phyloP scores from a whole-genome alignment of 164 flowering plant genomes.

The Sedum album region DNA sequence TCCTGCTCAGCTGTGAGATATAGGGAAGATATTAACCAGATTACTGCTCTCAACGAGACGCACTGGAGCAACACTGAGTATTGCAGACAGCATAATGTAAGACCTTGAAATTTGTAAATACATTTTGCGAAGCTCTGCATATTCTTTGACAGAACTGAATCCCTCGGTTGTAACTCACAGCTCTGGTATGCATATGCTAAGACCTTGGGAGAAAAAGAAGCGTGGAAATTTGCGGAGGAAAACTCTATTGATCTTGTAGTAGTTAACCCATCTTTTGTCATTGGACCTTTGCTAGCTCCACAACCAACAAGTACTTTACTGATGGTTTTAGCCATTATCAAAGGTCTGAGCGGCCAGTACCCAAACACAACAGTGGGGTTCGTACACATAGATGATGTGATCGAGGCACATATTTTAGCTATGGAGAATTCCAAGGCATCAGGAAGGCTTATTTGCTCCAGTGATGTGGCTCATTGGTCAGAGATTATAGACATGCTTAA shows the following conservation, averaged over 20 bases:
- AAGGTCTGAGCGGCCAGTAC: conserved; percentile 58
- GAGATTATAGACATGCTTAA: conserved; percentile 68
- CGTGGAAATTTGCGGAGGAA: conserved; percentile 58
- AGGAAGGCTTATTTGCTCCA: conserved; percentile 78
- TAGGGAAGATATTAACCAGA: conserved; percentile 44
- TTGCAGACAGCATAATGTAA: conserved; percentile 71
- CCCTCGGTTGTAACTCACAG: conserved; percentile 23
- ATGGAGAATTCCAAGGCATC: conserved; percentile 75
- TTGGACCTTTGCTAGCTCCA: conserved; percentile 80
- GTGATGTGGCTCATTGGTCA: conserved; percentile 77
- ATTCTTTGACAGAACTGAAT: too few species aligned
- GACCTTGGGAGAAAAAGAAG: conserved; percentile 62
- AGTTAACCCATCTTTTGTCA: conserved; percentile 72
- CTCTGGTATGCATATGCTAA: conserved; percentile 82
- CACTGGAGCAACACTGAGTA: conserved; percentile 90
- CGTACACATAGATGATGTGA: conserved; percentile 84
- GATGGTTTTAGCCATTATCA: conserved; percentile 33
- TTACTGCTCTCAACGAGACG: conserved; percentile 73
- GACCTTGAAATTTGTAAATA: neutral
- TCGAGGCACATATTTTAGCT: conserved; percentile 64
- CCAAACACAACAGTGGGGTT: conserved; percentile 72
- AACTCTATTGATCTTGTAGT: conserved; percentile 54
- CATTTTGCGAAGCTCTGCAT: neutral
- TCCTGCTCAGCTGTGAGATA: conserved; percentile 90
- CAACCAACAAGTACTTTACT: conserved; percentile 80